Percentiles rank a stretch among this genome's conserved stretches.
phyloP scores from a whole-genome alignment of 805 yeast genomes.

The Candida sphagnicola region DNA sequence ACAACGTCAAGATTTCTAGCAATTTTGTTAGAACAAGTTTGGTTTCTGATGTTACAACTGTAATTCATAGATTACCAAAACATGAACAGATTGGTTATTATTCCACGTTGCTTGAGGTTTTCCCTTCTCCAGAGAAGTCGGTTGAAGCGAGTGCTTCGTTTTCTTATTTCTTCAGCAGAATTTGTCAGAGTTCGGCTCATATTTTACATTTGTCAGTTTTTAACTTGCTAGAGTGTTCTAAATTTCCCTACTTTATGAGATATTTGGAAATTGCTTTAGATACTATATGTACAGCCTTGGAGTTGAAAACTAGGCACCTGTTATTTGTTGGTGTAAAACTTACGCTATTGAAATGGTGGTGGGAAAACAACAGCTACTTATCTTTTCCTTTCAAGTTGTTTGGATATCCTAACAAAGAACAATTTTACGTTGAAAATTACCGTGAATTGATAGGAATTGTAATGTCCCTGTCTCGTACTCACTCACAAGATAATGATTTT shows the following conservation, averaged over 20 bases:
- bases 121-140: constrained; percentile 32
- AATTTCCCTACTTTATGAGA: constrained; percentile 22
- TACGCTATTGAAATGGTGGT: constrained; percentile 43
- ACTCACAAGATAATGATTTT: constrained; percentile 2
- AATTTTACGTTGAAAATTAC: constrained; percentile 31
- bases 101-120: constrained; percentile 21
- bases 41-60: constrained; percentile 3
- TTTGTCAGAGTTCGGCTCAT: constrained; percentile 27
- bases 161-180: constrained; percentile 26
- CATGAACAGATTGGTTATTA: constrained; percentile 15
- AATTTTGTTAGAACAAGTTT: constrained; percentile 7
- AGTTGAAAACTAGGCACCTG: constrained; percentile 7
- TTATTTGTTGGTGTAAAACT: constrained; percentile 28
- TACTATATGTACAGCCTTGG: constrained; percentile 15
- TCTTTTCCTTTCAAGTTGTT: constrained; percentile 41
- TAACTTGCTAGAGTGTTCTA: constrained; percentile 40
- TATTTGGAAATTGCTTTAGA: constrained; percentile 26
- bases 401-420: constrained; percentile 24
- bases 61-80: not conserved
- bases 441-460: constrained; percentile 36
- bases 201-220: constrained; percentile 32
- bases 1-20: constrained; percentile 9
- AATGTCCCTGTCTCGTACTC: constrained; percentile 17
- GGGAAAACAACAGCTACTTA: constrained; percentile 24
- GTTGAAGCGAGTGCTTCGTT: constrained; percentile 38